Base-by-base conservation (phyloP, 2,329 filamentous ascomycete genomes). In the Podosphaera fusca region DNA sequence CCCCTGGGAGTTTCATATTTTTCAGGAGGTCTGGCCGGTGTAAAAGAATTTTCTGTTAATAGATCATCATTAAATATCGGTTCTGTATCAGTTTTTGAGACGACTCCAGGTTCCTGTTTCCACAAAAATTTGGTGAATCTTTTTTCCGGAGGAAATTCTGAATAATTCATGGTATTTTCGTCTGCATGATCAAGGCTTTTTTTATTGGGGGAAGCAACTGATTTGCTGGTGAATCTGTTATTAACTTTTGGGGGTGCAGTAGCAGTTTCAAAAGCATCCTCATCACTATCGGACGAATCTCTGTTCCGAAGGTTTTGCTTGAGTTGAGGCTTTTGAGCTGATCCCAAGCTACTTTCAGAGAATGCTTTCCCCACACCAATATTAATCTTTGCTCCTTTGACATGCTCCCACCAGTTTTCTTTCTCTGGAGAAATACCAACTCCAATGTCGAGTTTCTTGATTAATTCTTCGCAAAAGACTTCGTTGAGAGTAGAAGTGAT, bases 381-480 rank as follows among this genome's bases (percentile, higher is more conserved):
- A 45, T 61, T 57, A 7, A 66, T 59, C 6, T 60, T 64, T 35
- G 63, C 60, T 12, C 63, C 64, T 36, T 60, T 62, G 35, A 66
- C 58, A 7, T 58, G 56, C 1, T 67, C 60, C 65, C 65, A 67
- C 66, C 66, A 67, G 46, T 35, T 57, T 3, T 62, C 60, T 4
- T 46, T n/a, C 21, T 42, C 52, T 4, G 55, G 33, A 38, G 35
- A 38, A 10, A 38, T 10, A 6, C 35, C 35, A 38, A 38, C 10
- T 38, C 10, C 10, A 38, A 38, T 5, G 10, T 38, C 35, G 35
- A 38, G 10, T 10, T 6, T 38, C 35, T 38, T 5, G 6, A 10
- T 10, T 5, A 10, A 5, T 38, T 38, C 10, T 5, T 38, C 10
- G 5, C 35, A 5, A 10, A 38, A 38, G 10, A 38, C 10, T 10